A percentile compares a stretch with the other conserved stretches of the same genome.
Evolutionary conservation across 2,329 filamentous ascomycete genomes (phyloP).

Genomic region (Talaromyces sp.): DNA sequence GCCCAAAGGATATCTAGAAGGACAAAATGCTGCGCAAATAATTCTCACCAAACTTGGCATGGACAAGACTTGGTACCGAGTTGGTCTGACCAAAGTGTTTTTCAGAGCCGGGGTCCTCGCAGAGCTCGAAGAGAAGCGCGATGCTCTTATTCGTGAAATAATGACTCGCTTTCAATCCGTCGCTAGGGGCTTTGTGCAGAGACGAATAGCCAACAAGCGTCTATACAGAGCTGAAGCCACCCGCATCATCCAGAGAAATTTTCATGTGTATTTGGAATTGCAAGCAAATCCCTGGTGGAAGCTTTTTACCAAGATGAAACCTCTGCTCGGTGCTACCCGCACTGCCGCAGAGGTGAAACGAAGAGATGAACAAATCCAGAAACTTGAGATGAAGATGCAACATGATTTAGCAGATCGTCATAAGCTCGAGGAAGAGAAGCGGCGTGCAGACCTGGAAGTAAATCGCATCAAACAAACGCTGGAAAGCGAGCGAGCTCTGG

Average conservation of each 20-base stretch:
- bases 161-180: slow-evolving; percentile 90
- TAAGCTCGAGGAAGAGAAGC: slow-evolving; percentile 82
- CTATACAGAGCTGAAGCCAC: slow-evolving; percentile 93
- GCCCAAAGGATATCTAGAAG: slow-evolving; percentile 86
- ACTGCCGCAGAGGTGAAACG: slow-evolving; percentile 93
- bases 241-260: slow-evolving; percentile 89
- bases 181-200: slow-evolving; percentile 81
- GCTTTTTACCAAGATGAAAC: slow-evolving; percentile 90
- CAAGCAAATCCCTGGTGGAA: slow-evolving; percentile 97
- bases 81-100: slow-evolving; percentile 95
- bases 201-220: slow-evolving; percentile 84
- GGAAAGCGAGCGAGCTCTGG: slow-evolving; percentile 91
- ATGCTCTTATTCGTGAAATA: slow-evolving; percentile 87
- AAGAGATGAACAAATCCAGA: slow-evolving; percentile 85
- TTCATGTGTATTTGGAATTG: slow-evolving; percentile 83
- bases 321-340: slow-evolving; percentile 82
- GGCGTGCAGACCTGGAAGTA: slow-evolving; percentile 81
- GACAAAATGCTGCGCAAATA: slow-evolving; percentile 74
- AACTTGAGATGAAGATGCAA: slow-evolving; percentile 77
- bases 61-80: slow-evolving; percentile 80
- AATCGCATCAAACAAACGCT: slow-evolving; percentile 87
- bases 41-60: slow-evolving; percentile 87
- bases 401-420: slow-evolving; percentile 69
- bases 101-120: slow-evolving; percentile 94
- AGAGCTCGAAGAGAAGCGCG: slow-evolving; percentile 92